Percentiles rank a stretch among this genome's conserved stretches.
Evolutionary conservation across 139 green algal species (phyloP).

Genomic region (Pycnococcus provasolii): DNA sequence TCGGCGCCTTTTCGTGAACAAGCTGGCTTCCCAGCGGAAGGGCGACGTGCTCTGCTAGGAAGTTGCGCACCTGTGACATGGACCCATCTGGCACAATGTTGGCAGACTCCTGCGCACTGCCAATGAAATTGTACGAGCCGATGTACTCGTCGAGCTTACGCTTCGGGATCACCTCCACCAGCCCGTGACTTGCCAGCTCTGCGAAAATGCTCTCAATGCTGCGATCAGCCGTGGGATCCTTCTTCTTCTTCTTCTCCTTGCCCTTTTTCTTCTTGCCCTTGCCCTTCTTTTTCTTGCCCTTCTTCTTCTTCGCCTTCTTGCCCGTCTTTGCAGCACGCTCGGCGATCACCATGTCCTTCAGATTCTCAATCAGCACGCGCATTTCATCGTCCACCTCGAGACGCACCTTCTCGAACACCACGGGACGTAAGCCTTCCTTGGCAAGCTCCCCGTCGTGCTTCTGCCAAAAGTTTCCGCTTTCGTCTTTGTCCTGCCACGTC

Average conservation of each 20-base stretch:
- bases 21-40: slow-evolving; percentile 16
- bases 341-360: slow-evolving; percentile 61
- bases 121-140: slow-evolving; percentile 43
- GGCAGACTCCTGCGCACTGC: slow-evolving; percentile 36
- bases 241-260: slow-evolving; percentile 66
- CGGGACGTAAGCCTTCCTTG: slow-evolving; percentile 66
- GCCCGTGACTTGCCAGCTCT: slow-evolving; percentile 64
- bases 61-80: slow-evolving; percentile 44
- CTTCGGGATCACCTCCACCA: slow-evolving; percentile 46
- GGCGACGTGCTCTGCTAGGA: not conserved
- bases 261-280: slow-evolving; percentile 45
- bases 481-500: slow-evolving; percentile 61
- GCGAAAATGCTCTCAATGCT: slow-evolving; percentile 72
- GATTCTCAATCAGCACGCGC: slow-evolving; percentile 65
- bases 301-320: slow-evolving; percentile 50
- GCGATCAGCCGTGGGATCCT: slow-evolving; percentile 74
- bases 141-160: slow-evolving; percentile 54
- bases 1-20: slow-evolving; percentile 42
- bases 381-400: slow-evolving; percentile 73
- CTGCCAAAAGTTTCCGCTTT: slow-evolving; percentile 58
- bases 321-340: slow-evolving; percentile 53
- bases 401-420: slow-evolving; percentile 84
- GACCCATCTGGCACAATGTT: slow-evolving; percentile 52
- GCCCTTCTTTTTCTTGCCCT: slow-evolving; percentile 39
- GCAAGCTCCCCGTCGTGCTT: slow-evolving; percentile 63